phyloP scores from a whole-genome alignment of 2,329 filamentous ascomycete species.

The Exophiala lecanii-corni region DNA sequence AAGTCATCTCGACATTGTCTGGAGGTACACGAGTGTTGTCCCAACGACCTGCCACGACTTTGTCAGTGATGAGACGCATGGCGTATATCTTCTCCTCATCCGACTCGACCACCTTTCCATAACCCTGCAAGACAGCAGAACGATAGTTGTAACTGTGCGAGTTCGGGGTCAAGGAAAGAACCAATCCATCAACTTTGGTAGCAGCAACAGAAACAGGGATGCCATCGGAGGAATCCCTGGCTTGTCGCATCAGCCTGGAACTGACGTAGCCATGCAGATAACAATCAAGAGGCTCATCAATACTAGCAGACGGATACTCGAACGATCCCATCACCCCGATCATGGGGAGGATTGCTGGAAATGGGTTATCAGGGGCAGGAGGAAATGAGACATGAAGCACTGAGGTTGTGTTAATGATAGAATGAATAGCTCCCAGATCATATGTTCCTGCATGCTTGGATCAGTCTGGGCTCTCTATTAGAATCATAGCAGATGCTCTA shows the following conservation, averaged over 20 bases:
- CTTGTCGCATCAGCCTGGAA: constrained; percentile 67
- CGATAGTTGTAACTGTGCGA: constrained; percentile 85
- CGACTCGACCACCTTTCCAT: constrained; percentile 63
- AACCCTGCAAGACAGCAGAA: constrained; percentile 71
- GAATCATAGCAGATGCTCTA: constrained; percentile 33
- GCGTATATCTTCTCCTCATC: constrained; percentile 69
- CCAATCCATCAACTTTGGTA: constrained; percentile 71
- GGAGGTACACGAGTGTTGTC: constrained; percentile 65
- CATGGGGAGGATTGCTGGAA: constrained; percentile 77
- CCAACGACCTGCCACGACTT: constrained; percentile 66
- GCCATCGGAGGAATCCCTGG: constrained; percentile 46
- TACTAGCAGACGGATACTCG: constrained; percentile 54
- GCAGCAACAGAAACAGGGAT: constrained; percentile 69
- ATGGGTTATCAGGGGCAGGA: constrained; percentile 56
- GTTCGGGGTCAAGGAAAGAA: constrained; percentile 74
- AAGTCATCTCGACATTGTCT: constrained; percentile 67
- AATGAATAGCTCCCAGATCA: constrained; percentile 66
- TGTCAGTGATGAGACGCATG: constrained; percentile 72
- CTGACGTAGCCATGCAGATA: constrained; percentile 85
- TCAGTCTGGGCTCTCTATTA: not conserved
- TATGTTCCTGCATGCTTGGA: constrained; percentile 62
- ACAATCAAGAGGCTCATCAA: constrained; percentile 63
- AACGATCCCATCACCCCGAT: constrained; percentile 78
- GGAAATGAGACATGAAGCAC: constrained; percentile 79
- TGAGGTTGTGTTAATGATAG: constrained; percentile 67